A percentile compares a stretch with the other conserved stretches of the same genome.
Evolutionary conservation across 2,329 filamentous ascomycete species (phyloP).

Genomic region (Dothistroma pini): DNA sequence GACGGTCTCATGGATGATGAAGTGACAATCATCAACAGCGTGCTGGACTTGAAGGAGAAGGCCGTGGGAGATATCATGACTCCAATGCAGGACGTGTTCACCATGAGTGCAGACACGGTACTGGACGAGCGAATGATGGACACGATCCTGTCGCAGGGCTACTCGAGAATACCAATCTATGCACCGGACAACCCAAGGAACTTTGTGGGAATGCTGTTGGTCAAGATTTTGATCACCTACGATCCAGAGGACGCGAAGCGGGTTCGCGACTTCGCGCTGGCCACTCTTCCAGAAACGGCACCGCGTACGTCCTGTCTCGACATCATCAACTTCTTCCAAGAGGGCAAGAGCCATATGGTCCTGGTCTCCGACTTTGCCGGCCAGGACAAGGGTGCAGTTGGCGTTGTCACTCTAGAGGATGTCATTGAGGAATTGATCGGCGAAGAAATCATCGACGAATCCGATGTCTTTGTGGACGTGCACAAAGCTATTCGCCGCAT

Average conservation of each 20-base stretch:
- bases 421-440: slow-evolving; percentile 98
- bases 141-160: slow-evolving; percentile 84
- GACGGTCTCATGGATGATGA: slow-evolving; percentile 95
- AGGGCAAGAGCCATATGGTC: slow-evolving; percentile 99
- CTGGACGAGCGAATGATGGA: slow-evolving; percentile 95
- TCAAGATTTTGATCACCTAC: slow-evolving; percentile 98
- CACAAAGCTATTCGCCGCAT: slow-evolving; percentile 95
- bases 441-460: slow-evolving; percentile 99
- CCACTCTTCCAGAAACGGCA: slow-evolving; percentile 89
- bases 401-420: slow-evolving; percentile 93
- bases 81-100: slow-evolving; percentile 95
- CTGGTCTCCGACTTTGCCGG: slow-evolving; percentile 87
- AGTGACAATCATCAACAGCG: slow-evolving; percentile 97
- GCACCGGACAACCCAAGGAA: slow-evolving; percentile 77
- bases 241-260: slow-evolving; percentile 87
- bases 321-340: slow-evolving; percentile 99
- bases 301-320: slow-evolving; percentile 96
- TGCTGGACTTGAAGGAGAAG: slow-evolving; percentile 94
- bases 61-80: slow-evolving; percentile 96
- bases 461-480: slow-evolving; percentile 91
- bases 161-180: slow-evolving; percentile 93
- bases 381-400: slow-evolving; percentile 84
- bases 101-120: slow-evolving; percentile 90
- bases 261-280: slow-evolving; percentile 86
- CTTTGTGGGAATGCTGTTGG: slow-evolving; percentile 95